phyloP scores from a whole-genome alignment of 345 rosid genomes.

The Rhodamnia argentea region DNA sequence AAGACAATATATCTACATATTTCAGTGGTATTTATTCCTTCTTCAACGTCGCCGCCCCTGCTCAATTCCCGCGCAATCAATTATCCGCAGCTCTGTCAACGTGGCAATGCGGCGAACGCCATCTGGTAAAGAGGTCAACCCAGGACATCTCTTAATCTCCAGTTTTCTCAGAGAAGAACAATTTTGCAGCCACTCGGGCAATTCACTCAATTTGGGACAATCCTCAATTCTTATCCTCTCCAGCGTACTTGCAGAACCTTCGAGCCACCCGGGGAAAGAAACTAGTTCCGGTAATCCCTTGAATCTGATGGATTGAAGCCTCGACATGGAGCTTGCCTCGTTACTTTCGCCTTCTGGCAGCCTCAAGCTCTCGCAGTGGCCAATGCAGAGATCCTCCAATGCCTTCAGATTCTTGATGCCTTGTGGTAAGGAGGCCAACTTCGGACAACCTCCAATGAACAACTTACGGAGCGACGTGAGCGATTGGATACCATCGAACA shows the following conservation, averaged over 20 bases:
- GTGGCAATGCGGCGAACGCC: constrained; percentile 5
- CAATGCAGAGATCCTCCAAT: constrained; percentile 1
- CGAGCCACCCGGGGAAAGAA: constrained; percentile 12
- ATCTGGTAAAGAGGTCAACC: background rate
- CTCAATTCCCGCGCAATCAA: too few species aligned
- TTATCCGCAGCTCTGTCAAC: too few species aligned
- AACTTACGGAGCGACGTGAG: constrained; percentile 6
- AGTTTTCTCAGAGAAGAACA: constrained; percentile 1
- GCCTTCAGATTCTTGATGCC: background rate
- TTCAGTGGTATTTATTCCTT: background rate
- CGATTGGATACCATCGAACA: constrained; percentile 1
- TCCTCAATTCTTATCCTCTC: background rate
- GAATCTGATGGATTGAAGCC: background rate
- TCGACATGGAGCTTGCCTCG: background rate
- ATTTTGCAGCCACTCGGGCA: constrained; percentile 1
- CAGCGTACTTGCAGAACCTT: background rate
- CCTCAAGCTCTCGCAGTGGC: background rate
- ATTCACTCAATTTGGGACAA: constrained; percentile 1
- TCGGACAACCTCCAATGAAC: background rate
- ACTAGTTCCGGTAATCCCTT: background rate
- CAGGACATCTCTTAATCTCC: background rate
- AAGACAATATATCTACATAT: background rate
- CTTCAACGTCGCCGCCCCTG: background rate
- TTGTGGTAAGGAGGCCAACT: constrained; percentile 2
- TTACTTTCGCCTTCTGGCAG: background rate